Base-by-base conservation (phyloP, 2,329 filamentous ascomycete genomes). In the Aciculosporium take region DNA sequence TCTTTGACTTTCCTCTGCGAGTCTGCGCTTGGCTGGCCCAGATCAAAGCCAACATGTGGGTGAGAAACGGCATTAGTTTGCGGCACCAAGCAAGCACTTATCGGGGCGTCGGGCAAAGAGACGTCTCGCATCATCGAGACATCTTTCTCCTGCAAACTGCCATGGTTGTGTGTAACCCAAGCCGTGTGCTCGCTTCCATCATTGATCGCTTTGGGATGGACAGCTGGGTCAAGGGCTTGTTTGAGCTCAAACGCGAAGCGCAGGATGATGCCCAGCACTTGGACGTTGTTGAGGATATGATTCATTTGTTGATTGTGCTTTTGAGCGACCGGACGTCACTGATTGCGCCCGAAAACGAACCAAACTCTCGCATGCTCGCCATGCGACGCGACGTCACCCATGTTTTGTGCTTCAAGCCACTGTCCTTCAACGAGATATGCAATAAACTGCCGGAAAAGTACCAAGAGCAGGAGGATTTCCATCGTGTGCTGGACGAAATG, bases 11-110 rank as follows among this genome's bases (percentile, higher is more conserved):
- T 53, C 89, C 93, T 1, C 68, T 98, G 4, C 76, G 93, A 40
- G 88, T 96, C 1, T 95, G 87, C 57, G 87, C 86, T 17, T 98
- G 91, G 91, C 69, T 98, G 25, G 84, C 91, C 5, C 93, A 98
- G 64, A 96, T 98, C 78, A 94, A 94, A 59, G 87, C 89, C 15
- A 85, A 87, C 39, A 94, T 96, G 79, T 98, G 93, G 91, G 89
- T 98, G 48, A 79, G 91, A 42, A 98, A 98, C 56, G 91, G 91
- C 2, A 86, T 98, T 55, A 96, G 89, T 53, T 72, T 98, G 39
- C 79, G 89, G 30, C 91, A 98, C 58, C 91, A 98, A 61, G 91
- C 93, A 57, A 83, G 83, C 40, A 91, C 88, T 15, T 98, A 98
- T 57, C 80, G 87, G 13, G 88, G 86, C 31, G 86, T 95, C 12